Percentiles rank a stretch among this genome's conserved stretches.
These are phyloP conservation scores for Triticum urartu DNA, from an alignment of 176 grass and related monocot genomes.

Conservation along the genomic window DNA sequence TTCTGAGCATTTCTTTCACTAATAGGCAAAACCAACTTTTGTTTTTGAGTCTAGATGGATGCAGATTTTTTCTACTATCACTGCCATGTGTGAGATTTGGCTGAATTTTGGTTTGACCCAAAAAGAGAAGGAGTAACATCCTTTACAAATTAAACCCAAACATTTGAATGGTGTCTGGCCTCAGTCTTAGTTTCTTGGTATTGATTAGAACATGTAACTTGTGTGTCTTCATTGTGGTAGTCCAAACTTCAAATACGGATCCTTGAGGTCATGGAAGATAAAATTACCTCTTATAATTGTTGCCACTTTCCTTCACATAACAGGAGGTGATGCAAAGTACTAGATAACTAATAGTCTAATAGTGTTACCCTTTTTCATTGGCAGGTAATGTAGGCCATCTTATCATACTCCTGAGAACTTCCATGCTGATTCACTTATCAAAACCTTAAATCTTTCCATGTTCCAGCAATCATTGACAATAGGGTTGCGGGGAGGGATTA, in stretches of 20 bases:
- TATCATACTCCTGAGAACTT: constrained; percentile 15
- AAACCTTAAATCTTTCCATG: constrained; percentile 35
- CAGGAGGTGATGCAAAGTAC: constrained; percentile 1
- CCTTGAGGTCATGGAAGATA: neutral
- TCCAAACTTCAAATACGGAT: constrained; percentile 1
- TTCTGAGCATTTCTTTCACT: neutral
- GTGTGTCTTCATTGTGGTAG: neutral
- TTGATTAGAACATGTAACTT: neutral
- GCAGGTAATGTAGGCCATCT: constrained; percentile 38
- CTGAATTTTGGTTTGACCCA: neutral
- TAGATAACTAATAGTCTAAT: constrained; percentile 14
- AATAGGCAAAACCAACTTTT: neutral
- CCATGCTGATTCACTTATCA: constrained; percentile 31
- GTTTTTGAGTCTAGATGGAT: neutral
- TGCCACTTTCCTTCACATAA: constrained; percentile 4
- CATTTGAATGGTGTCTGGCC: neutral
- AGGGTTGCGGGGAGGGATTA: constrained; percentile 75
- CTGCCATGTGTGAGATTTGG: neutral
- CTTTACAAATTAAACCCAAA: neutral
- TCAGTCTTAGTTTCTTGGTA: neutral
- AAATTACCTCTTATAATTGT: neutral
- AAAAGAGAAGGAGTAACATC: neutral
- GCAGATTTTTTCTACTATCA: neutral
- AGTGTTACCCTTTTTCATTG: constrained; percentile 17
- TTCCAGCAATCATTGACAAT: constrained; percentile 70